phyloP scores from a whole-genome alignment of 768 basidiomycete species.

The Phanerochaete carnosa region DNA sequence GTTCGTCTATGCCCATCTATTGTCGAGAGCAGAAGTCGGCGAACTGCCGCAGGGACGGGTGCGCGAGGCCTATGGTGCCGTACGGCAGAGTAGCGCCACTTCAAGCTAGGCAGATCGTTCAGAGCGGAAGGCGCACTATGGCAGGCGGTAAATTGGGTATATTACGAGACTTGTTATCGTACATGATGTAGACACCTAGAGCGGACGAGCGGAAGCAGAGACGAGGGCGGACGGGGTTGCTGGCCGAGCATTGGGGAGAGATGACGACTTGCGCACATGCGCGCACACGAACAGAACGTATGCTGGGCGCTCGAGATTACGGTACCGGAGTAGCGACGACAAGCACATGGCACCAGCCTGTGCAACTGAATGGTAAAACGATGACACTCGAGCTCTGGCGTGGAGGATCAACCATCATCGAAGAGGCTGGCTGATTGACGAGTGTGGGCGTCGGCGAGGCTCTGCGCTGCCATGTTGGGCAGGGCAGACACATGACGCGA shows the following conservation, averaged over 20 bases:
- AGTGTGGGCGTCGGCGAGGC: conserved; percentile 4
- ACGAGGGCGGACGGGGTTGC: too few species aligned
- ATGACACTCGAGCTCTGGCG: neutral
- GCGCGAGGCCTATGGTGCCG: neutral
- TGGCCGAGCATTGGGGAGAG: too few species aligned
- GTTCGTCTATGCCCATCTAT: too few species aligned
- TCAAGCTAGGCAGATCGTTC: neutral
- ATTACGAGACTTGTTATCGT: neutral
- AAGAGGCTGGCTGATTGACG: conserved; percentile 8
- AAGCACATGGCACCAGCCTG: neutral
- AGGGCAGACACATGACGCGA: conserved; percentile 10
- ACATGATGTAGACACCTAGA: too few species aligned
- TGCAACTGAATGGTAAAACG: neutral
- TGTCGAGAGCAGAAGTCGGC: neutral
- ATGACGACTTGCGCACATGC: too few species aligned
- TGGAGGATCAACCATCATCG: conserved; percentile 2
- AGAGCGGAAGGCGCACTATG: too few species aligned
- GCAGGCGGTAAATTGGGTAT: neutral
- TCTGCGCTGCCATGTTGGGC: conserved; percentile 1
- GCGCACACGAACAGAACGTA: neutral
- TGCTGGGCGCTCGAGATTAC: neutral
- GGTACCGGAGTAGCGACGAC: conserved; percentile 5
- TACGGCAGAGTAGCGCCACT: neutral
- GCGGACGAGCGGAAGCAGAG: too few species aligned
- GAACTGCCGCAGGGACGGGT: neutral